Percentiles rank a stretch among this genome's conserved stretches.
Conservation (phyloP, 202 grass and related monocot species). For the Dendrocalamus latiflorus region DNA sequence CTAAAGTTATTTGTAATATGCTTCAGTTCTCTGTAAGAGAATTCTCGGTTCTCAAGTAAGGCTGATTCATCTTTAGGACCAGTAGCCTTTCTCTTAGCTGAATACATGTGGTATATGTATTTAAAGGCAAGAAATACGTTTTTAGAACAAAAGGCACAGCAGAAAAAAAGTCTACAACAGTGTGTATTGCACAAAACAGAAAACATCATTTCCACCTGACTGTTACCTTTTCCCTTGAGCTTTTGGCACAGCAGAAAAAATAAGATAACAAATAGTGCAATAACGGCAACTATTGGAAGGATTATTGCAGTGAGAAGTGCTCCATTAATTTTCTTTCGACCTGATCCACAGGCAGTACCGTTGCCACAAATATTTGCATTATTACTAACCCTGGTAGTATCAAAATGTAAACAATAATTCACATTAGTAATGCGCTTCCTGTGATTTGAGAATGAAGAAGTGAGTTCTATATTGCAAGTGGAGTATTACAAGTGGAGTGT, state of each 20-base stretch:
- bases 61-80: conserved; percentile 3
- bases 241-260: background rate
- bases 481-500: too few species aligned
- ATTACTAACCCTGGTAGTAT: conserved; percentile 21
- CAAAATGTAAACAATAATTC: background rate
- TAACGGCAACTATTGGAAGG: background rate
- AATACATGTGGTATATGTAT: too few species aligned
- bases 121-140: too few species aligned
- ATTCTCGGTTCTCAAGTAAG: conserved; percentile 30
- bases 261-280: background rate
- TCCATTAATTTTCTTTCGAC: conserved; percentile 2
- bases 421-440: conserved; percentile 3
- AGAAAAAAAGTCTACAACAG: background rate
- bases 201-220: background rate
- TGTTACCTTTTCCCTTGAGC: conserved; percentile 27
- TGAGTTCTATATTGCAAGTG: too few species aligned
- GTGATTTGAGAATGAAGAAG: too few species aligned
- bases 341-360: background rate
- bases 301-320: conserved; percentile 16
- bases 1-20: conserved; percentile 36
- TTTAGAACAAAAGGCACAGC: too few species aligned
- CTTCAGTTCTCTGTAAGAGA: conserved; percentile 35
- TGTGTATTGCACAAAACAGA: background rate
- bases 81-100: too few species aligned
- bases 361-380: conserved; percentile 30